phyloP scores from a whole-genome alignment of 768 basidiomycete genomes.

The Cystobasidium tubakii region DNA sequence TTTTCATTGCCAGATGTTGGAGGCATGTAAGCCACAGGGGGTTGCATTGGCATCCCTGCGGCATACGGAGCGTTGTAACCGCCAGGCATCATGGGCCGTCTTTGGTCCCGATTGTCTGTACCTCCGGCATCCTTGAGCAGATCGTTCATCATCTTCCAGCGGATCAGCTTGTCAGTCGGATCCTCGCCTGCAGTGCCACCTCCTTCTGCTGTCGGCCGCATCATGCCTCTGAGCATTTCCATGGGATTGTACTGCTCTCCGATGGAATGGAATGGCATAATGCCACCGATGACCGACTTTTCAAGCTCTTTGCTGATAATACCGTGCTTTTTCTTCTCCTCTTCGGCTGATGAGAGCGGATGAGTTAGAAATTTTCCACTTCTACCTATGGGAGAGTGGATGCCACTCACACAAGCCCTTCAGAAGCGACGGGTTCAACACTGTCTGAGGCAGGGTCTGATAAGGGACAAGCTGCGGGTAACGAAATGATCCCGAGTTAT shows the following conservation, averaged over 20 bases:
- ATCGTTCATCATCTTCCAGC: slow-evolving; percentile 16
- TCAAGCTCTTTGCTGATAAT: slow-evolving; percentile 14
- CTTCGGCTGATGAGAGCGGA: slow-evolving; percentile 1
- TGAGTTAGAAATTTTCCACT: not conserved
- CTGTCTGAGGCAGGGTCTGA: not conserved
- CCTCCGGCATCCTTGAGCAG: not conserved
- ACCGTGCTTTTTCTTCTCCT: slow-evolving; percentile 10
- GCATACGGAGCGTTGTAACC: not conserved
- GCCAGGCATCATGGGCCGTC: not conserved
- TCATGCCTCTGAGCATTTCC: slow-evolving; percentile 14
- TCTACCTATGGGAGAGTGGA: not conserved
- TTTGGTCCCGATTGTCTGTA: not conserved
- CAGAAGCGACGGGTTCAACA: not conserved
- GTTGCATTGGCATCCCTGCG: not conserved
- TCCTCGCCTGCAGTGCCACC: not conserved
- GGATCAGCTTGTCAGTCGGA: slow-evolving; percentile 1
- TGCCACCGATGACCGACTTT: slow-evolving; percentile 1
- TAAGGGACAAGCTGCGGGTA: not conserved
- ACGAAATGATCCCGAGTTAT: not conserved
- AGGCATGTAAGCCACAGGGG: not conserved
- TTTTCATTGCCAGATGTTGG: not conserved
- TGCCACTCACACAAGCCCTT: slow-evolving; percentile 4
- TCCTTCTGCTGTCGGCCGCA: not conserved
- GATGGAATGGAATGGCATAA: slow-evolving; percentile 6
- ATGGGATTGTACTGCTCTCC: slow-evolving; percentile 13